Base-by-base conservation (phyloP, 2,329 filamentous ascomycete genomes). In the Orbilia javanica region DNA sequence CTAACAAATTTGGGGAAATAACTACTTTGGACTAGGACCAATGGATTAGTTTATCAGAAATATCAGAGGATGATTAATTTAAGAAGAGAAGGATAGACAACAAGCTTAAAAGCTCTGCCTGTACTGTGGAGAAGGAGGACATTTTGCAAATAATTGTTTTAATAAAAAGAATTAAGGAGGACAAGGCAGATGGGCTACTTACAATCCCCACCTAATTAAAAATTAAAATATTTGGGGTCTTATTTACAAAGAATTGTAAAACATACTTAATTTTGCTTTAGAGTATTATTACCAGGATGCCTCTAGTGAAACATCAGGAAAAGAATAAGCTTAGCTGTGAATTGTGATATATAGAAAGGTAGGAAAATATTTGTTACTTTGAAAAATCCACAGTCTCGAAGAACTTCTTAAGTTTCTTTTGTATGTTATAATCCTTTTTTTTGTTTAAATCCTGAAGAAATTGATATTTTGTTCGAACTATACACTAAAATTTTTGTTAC, bases 301-400 rank as follows among this genome's bases (percentile, higher is more conserved):
- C 31, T n/a, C 27, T 48, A 64, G 29, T 2, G n/a, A 39, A 60
- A 22, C 11, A 22, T 1, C 15, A 11, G 13, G 39, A 60, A 60
- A 60, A 39, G 13, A 39, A 25, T 7, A 60, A 1, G 20, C 25
- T 39, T 60, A 60, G 22, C 8, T 25, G 15, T 60, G n/a, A 20
- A 20, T 60, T 60, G n/a, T 60, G n/a, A 60, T 18, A 60, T 29
- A 60, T 15, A 39, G 7, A 1, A 36, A 60, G n/a, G 22, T 18
- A 27, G 18, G 22, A 27, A n/a, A n/a, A 8, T n/a, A 64, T 46
- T 29, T 64, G n/a, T 48, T 46, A 64, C n/a, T 31, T 36, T n/a
- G 7, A 62, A 20, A 36, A 64, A 1, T 29, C 44, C 27, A 15
- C 15, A 64, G 18, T 11, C 13, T 39, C 15, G n/a, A 31, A 36